A percentile compares a stretch with the other conserved stretches of the same genome.
These are phyloP conservation scores for Exophiala oligosperma DNA, from an alignment of 2,329 filamentous ascomycete genomes.

Conservation along the genomic window DNA sequence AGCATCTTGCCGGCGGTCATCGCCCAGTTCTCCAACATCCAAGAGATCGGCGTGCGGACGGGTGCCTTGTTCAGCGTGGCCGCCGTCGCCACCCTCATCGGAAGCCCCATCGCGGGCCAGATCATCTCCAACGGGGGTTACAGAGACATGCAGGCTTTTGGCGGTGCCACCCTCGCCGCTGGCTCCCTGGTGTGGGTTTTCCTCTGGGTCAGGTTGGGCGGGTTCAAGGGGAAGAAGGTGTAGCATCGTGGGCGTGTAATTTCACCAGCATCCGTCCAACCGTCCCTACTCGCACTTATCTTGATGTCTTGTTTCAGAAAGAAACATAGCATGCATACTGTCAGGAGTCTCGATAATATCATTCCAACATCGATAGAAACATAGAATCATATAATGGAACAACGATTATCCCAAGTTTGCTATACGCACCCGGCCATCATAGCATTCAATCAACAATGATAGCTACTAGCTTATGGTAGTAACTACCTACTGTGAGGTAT, in stretches of 20 bases:
- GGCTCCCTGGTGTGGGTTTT: conserved; percentile 41
- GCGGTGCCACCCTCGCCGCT: conserved; percentile 53
- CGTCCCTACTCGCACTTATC: no score
- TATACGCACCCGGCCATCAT: no score
- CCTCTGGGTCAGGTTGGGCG: conserved; percentile 37
- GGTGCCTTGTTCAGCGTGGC: conserved; percentile 65
- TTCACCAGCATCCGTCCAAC: no score
- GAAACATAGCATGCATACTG: no score
- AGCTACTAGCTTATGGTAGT: no score
- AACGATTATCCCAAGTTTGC: no score
- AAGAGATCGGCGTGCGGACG: conserved; percentile 67
- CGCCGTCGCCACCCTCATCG: conserved; percentile 64
- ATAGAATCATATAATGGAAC: no score
- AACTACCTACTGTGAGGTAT: no score
- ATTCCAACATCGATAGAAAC: no score
- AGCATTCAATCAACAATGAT: no score
- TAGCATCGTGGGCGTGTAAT: conserved; percentile 1
- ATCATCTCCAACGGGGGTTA: conserved; percentile 54
- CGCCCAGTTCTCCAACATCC: conserved; percentile 69
- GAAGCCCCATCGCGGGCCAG: conserved; percentile 67
- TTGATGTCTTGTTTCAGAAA: no score
- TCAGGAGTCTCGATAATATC: no score
- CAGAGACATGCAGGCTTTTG: conserved; percentile 64
- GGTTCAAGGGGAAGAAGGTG: conserved; percentile 30
- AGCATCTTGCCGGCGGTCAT: conserved; percentile 63